Evolutionary conservation across 495 filamentous ascomycete species (phyloP).

Genomic region (Penicillium parvum): DNA sequence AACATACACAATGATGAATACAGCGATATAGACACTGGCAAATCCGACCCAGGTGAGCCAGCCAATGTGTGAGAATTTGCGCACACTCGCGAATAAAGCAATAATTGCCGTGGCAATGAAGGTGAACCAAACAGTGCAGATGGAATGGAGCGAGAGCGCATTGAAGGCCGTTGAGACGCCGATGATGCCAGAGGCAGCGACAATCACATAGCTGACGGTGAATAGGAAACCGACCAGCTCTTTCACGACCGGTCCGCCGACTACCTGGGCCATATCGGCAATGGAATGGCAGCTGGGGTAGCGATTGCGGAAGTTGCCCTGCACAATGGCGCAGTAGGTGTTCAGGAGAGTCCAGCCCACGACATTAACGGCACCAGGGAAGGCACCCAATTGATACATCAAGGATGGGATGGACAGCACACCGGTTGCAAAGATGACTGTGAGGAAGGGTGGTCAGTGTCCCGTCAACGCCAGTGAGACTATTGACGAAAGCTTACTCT

Average conservation of each 20-base stretch:
- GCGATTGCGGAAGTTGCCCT: slow-evolving; percentile 35
- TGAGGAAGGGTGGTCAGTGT: background rate
- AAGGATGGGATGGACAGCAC: slow-evolving; percentile 57
- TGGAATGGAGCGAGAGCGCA: slow-evolving; percentile 42
- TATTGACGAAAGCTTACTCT: slow-evolving; percentile 23
- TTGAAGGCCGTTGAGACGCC: slow-evolving; percentile 49
- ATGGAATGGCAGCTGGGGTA: slow-evolving; percentile 48
- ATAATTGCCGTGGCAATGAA: slow-evolving; percentile 59
- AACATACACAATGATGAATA: slow-evolving; percentile 47
- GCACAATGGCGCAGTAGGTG: slow-evolving; percentile 39
- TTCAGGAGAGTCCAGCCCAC: slow-evolving; percentile 60
- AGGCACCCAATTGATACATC: slow-evolving; percentile 60
- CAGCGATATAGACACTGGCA: slow-evolving; percentile 39
- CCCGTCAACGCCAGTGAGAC: background rate
- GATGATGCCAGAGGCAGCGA: slow-evolving; percentile 45
- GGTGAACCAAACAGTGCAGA: slow-evolving; percentile 45
- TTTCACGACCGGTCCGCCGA: slow-evolving; percentile 51
- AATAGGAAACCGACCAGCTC: slow-evolving; percentile 43
- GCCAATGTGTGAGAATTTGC: slow-evolving; percentile 40
- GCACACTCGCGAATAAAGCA: slow-evolving; percentile 41
- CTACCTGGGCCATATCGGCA: slow-evolving; percentile 63
- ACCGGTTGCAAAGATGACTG: slow-evolving; percentile 51
- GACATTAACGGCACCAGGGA: slow-evolving; percentile 53
- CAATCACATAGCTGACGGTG: slow-evolving; percentile 45
- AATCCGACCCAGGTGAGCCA: slow-evolving; percentile 48